phyloP scores from a whole-genome alignment of 352 stramenopile genomes.

The Elongisporangium anandrum region DNA sequence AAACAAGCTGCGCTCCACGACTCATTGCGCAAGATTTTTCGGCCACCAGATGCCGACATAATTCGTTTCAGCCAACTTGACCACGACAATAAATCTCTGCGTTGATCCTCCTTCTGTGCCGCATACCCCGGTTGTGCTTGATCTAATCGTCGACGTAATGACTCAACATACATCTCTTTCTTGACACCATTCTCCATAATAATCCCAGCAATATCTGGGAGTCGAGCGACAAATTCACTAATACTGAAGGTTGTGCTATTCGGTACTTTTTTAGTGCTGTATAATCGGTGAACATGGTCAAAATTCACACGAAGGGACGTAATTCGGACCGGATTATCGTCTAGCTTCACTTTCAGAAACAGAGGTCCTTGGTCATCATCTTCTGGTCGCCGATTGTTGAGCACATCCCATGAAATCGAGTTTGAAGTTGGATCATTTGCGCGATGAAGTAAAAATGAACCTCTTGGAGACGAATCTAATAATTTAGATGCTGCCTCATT shows the following conservation, averaged over 20 bases:
- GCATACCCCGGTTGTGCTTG: not conserved
- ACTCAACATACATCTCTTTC: slow-evolving; percentile 11
- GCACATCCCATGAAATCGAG: not conserved
- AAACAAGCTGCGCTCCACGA: slow-evolving; percentile 36
- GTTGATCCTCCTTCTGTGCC: slow-evolving; percentile 9
- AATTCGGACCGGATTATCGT: slow-evolving; percentile 29
- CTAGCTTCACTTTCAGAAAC: slow-evolving; percentile 41
- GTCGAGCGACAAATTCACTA: slow-evolving; percentile 29
- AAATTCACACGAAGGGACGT: slow-evolving; percentile 32
- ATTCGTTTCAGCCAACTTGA: not conserved
- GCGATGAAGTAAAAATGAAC: slow-evolving; percentile 45
- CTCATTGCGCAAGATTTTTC: slow-evolving; percentile 27
- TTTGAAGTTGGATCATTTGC: not conserved
- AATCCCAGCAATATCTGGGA: slow-evolving; percentile 36
- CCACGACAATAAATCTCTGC: slow-evolving; percentile 1
- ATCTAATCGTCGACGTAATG: slow-evolving; percentile 17
- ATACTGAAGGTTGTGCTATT: slow-evolving; percentile 31
- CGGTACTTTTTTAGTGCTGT: slow-evolving; percentile 33
- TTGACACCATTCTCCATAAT: slow-evolving; percentile 26
- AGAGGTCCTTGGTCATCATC: not conserved
- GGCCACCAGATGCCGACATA: not conserved
- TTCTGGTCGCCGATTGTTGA: not conserved
- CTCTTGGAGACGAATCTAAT: slow-evolving; percentile 20
- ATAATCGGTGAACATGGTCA: slow-evolving; percentile 15
- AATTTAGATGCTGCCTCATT: slow-evolving; percentile 21